Conservation (phyloP, 2,329 filamentous ascomycete genomes). For the Nannizziopsis barbatae region DNA sequence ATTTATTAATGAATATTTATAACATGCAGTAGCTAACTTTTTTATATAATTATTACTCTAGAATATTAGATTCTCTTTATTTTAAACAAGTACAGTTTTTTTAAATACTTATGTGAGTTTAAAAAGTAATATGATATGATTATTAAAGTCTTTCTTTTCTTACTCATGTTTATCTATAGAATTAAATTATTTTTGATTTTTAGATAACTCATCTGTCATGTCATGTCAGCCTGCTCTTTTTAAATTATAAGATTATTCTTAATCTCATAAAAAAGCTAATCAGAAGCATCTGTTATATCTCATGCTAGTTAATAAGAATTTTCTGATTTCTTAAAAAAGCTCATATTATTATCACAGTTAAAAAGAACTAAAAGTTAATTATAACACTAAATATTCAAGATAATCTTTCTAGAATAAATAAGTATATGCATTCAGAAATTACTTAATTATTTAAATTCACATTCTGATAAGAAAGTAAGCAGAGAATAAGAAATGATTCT, state of each 20-base stretch:
- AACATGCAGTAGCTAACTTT: too few relatives aligned
- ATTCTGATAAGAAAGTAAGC: background rate
- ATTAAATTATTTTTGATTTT: too few relatives aligned
- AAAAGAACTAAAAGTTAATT: background rate
- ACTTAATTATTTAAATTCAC: background rate
- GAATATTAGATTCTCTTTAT: too few relatives aligned
- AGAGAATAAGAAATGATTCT: background rate
- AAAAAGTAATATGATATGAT: too few relatives aligned
- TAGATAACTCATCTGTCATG: constrained; percentile 49
- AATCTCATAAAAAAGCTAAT: constrained; percentile 53
- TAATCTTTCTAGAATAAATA: background rate
- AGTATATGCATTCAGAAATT: background rate
- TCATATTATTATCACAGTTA: constrained; percentile 7
- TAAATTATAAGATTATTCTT: constrained; percentile 54
- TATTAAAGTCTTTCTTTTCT: too few relatives aligned
- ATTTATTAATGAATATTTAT: too few relatives aligned
- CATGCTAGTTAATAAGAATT: constrained; percentile 49
- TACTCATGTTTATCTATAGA: too few relatives aligned
- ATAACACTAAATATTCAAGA: background rate
- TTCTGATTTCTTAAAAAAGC: constrained; percentile 23
- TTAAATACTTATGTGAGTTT: too few relatives aligned
- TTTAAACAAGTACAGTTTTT: too few relatives aligned
- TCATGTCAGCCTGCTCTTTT: constrained; percentile 48
- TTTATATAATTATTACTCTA: too few relatives aligned
- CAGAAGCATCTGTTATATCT: constrained; percentile 42